Evolutionary conservation across 2,329 filamentous ascomycete species (phyloP), one percentile per base, ranked within the genome.

Genomic region (Aspergillus versicolor): DNA sequence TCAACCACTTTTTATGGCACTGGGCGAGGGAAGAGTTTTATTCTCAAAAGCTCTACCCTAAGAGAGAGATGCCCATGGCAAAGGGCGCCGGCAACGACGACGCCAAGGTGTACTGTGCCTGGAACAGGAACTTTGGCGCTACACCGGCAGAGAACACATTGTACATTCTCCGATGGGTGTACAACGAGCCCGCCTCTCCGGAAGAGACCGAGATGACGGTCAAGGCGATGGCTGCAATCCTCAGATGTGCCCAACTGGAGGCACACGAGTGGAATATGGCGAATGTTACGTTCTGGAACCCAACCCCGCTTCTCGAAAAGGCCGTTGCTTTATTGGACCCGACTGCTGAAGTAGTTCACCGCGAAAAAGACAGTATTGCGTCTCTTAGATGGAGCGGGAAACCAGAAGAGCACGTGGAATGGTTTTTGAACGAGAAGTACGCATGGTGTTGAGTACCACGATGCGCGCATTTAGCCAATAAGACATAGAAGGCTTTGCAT

Each of bases 241-340:
- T 96, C 44, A 73, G 77, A 42, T 78, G 86, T 44, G 92, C 91
- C 4, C 85, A 88, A 66, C 75, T 75, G 8, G 86, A 95, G 73
- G 92, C 92, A 2, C 75, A 79, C 3, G 79, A 84, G 56, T 96
- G 90, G 88, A 78, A 83, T 44, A 85, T 91, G 76, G 79, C 81
- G 41, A 81, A 84, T 45, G 84, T 96, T 3, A 83, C 92, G 70
- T 78, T 93, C 51, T 97, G 93, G 93, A 96, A 94, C 69, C 92
- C 92, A 0, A 82, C 82, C 4, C 77, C 83, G 6, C 66, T 81
- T 61, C 70, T 86, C 24, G 61, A 77, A 49, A 69, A 75, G 56
- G 77, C 78, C 2, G 75, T 77, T 42, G 67, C 71, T 45, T 53
- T 73, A 51, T 48, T 78, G 45, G 70, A 77, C 47, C 70, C 72